Evolutionary conservation across 208 protist species (phyloP).

Genomic region (Naegleria fowleri): DNA sequence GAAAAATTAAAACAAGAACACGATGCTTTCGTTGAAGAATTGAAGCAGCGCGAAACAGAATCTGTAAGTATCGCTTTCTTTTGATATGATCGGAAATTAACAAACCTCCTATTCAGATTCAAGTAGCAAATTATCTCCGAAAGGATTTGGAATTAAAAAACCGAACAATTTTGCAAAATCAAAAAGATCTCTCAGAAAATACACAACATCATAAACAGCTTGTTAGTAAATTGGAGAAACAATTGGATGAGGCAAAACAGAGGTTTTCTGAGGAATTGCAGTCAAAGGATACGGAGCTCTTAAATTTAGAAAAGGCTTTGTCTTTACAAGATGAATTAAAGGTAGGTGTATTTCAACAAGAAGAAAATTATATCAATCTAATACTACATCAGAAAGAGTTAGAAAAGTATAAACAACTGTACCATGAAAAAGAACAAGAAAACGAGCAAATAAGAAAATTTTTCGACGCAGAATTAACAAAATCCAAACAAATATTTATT

Average conservation of each 20-base stretch:
- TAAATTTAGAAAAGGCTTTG: not conserved
- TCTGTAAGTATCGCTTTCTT: not conserved
- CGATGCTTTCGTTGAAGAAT: not conserved
- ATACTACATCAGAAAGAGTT: not conserved
- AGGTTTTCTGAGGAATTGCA: not conserved
- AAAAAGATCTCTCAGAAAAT: not conserved
- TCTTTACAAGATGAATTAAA: not conserved
- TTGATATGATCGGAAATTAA: not conserved
- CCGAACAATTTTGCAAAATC: not conserved
- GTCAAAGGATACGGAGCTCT: not conserved
- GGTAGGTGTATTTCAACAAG: not conserved
- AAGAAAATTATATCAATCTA: not conserved
- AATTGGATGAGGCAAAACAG: not conserved
- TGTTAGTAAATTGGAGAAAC: not conserved
- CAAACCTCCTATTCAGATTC: not conserved
- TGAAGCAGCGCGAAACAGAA: not conserved
- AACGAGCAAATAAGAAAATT: not conserved
- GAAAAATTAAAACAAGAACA: not conserved
- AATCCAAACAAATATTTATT: not conserved
- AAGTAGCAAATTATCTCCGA: not conserved
- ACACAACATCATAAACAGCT: not conserved
- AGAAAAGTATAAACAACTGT: not conserved
- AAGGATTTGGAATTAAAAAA: not conserved
- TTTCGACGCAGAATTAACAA: not conserved
- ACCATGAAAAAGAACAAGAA: not conserved